Evolutionary conservation across 768 basidiomycete species (phyloP), one percentile per base, ranked within the genome.

Genomic region (Royoungia palumana): DNA sequence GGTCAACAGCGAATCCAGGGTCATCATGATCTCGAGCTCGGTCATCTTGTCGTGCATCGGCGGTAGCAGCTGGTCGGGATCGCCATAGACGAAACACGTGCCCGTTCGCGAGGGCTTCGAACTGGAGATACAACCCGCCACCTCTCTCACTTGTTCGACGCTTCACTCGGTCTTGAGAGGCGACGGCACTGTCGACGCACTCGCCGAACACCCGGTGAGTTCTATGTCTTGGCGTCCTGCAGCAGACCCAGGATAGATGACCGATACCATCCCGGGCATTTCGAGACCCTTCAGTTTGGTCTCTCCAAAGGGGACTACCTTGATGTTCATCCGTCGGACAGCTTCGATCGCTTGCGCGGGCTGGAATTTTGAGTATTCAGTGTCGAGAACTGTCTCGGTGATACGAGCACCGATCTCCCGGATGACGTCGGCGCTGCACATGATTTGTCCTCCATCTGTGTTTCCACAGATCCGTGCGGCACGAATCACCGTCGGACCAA

Each of bases 401-500:
- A 88, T 69, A 22, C 75, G 76, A 10, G 85, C 83, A 38, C 72
- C 61, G 59, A 94, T 83, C 71, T 95, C 94, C 47, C 84, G 80
- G 44, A 93, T 75, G 56, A 94, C 84, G 49, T 96, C 93, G 4
- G 83, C 79, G 61, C 89, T 93, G 61, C 89, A 87, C 81, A 89
- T 86, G 63, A 98, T 90, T 66, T 98, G 92, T 0, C 96, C 96
- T 7, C 96, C 96, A 9, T 82, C 81, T 1, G 96, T 94, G 49
- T 74, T 79, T 19, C 85, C 82, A 51, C 75, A 81, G 59, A 99
- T 89, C 35, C 95, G 80, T 6, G 95, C 83, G 0, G 94, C 78
- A 27, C 94, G 88, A 68, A 97, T 98, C 57, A 95, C 92, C 82
- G 96, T 91, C 1, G 93, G 86, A 0, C 94, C 94, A 59, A 95